Conservation (phyloP, 2,329 filamentous ascomycete species). For the Coniochaeta ligniaria region DNA sequence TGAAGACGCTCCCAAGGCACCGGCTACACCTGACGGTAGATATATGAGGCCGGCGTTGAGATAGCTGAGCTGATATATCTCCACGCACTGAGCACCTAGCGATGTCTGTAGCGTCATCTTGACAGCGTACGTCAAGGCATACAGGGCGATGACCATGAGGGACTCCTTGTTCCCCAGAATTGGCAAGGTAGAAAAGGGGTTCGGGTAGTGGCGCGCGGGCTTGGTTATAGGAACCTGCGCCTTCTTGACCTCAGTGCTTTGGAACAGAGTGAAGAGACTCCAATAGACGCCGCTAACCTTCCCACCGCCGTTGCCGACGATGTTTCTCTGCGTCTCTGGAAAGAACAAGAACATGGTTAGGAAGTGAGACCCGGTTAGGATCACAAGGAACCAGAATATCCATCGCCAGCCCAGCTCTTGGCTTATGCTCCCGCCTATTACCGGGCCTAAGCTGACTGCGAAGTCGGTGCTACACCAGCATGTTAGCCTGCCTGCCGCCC, state of each 20-base stretch:
- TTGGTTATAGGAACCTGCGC: neutral
- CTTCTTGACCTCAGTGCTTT: neutral
- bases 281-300: neutral
- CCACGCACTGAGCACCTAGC: neutral
- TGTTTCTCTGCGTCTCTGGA: slow-evolving; percentile 33
- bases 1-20: no score
- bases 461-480: no score
- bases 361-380: slow-evolving; percentile 24
- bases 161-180: neutral
- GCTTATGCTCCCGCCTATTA: neutral
- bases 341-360: slow-evolving; percentile 31
- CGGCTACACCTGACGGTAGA: neutral
- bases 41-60: neutral
- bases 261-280: slow-evolving; percentile 1
- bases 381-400: slow-evolving; percentile 46
- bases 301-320: slow-evolving; percentile 33
- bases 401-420: slow-evolving; percentile 35
- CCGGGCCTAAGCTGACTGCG: slow-evolving; percentile 1
- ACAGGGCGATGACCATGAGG: neutral
- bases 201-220: neutral
- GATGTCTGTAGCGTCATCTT: slow-evolving; percentile 2
- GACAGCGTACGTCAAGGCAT: neutral
- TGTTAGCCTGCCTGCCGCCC: no score
- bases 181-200: neutral
- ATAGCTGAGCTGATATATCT: slow-evolving; percentile 1